phyloP scores from a whole-genome alignment of 129 eudicot genomes.

The Calendula officinalis region DNA sequence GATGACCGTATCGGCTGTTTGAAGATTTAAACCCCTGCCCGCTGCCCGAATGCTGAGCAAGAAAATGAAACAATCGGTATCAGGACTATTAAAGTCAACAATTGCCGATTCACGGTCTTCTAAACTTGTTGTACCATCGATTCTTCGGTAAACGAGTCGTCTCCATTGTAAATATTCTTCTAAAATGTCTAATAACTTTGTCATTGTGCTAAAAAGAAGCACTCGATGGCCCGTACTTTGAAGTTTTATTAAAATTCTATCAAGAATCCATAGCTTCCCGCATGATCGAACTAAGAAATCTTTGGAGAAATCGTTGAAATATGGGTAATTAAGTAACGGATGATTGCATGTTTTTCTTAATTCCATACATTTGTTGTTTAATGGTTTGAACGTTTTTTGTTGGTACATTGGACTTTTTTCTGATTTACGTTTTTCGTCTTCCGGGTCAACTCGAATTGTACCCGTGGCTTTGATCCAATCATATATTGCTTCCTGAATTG shows the following conservation, averaged over 20 bases:
- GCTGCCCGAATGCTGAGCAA: conserved; percentile 92
- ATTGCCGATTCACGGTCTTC: conserved; percentile 96
- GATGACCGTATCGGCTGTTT: conserved; percentile 88
- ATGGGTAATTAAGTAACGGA: conserved; percentile 87
- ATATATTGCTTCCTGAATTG: conserved; percentile 74
- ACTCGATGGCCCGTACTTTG: conserved; percentile 93
- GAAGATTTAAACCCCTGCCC: conserved; percentile 91
- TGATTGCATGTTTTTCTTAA: conserved; percentile 95
- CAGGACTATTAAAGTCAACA: conserved; percentile 77
- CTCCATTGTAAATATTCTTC: conserved; percentile 97
- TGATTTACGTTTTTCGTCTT: conserved; percentile 62
- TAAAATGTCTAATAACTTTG: conserved; percentile 81
- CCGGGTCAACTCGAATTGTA: conserved; percentile 90
- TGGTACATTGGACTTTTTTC: conserved; percentile 64
- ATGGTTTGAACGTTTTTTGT: conserved; percentile 50
- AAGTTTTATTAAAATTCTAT: conserved; percentile 76
- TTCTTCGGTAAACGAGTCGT: conserved; percentile 76
- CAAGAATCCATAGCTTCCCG: conserved; percentile 84
- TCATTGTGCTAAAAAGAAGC: conserved; percentile 89
- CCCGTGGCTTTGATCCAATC: conserved; percentile 96
- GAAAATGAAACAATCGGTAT: conserved; percentile 84
- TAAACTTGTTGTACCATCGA: conserved; percentile 90
- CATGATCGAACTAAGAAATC: conserved; percentile 91
- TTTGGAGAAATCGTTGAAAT: conserved; percentile 72
- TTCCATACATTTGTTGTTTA: conserved; percentile 92